Percentiles rank a stretch among this genome's conserved stretches.
These are phyloP conservation scores for Gracilariopsis chorda DNA, from an alignment of 23 red algal species.

Conservation along the genomic window DNA sequence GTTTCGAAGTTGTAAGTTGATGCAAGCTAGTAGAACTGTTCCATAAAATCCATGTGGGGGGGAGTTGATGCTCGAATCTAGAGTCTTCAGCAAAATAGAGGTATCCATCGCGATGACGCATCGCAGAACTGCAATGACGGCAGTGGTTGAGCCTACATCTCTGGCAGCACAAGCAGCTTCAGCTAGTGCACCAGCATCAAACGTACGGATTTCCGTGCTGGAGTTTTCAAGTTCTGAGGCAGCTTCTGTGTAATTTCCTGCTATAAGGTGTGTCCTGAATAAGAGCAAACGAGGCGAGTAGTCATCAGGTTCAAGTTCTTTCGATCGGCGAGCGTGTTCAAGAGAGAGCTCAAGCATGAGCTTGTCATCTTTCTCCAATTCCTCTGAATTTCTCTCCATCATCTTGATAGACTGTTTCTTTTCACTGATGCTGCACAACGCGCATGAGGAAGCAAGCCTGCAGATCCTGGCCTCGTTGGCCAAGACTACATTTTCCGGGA, in stretches of 20 bases:
- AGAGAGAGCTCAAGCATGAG: constrained; percentile 17
- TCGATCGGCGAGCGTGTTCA: constrained; percentile 43
- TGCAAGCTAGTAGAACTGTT: constrained; percentile 44
- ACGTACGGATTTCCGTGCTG: constrained; percentile 31
- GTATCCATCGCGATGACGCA: constrained; percentile 49
- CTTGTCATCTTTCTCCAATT: background rate
- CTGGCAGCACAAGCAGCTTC: constrained; percentile 67
- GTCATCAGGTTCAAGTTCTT: constrained; percentile 45
- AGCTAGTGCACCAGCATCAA: constrained; percentile 51
- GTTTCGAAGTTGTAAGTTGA: constrained; percentile 23
- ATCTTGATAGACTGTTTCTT: background rate
- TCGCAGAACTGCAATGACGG: constrained; percentile 48
- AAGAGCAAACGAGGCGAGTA: constrained; percentile 58
- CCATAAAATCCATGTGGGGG: constrained; percentile 54
- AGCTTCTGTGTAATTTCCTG: constrained; percentile 20
- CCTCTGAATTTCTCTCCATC: background rate
- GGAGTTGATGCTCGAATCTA: background rate
- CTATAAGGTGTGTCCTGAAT: constrained; percentile 41
- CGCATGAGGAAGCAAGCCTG: constrained; percentile 55
- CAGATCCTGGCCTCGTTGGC: constrained; percentile 55
- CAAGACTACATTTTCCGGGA: constrained; percentile 10
- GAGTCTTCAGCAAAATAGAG: background rate
- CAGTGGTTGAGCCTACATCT: constrained; percentile 39
- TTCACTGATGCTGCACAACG: constrained; percentile 17
- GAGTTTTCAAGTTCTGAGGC: constrained; percentile 28